A percentile compares a stretch with the other conserved stretches of the same genome.
phyloP scores from a whole-genome alignment of 2,329 filamentous ascomycete species.

The Clarireedia sp. region DNA sequence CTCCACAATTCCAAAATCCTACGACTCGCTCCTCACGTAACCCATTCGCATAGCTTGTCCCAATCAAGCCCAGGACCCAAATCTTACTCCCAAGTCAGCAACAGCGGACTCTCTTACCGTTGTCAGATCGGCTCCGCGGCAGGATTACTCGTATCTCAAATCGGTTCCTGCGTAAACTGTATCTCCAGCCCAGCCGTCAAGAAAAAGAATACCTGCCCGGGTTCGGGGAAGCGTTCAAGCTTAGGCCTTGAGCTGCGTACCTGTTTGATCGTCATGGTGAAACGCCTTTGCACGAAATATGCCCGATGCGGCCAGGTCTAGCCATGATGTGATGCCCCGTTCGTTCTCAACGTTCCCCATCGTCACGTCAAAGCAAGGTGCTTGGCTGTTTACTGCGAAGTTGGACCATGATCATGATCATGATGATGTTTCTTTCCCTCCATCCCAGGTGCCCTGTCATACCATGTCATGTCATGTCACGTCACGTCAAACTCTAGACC shows the following conservation, averaged over 20 bases:
- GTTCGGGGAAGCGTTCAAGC: not conserved
- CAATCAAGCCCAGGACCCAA: not conserved
- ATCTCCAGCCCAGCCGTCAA: not conserved
- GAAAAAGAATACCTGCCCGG: not conserved
- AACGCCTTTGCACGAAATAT: constrained; percentile 12
- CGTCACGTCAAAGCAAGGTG: not conserved
- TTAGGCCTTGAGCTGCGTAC: constrained; percentile 10
- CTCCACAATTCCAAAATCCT: not conserved
- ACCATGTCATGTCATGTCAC: too few relatives aligned
- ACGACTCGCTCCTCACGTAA: not conserved
- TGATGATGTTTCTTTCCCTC: too few relatives aligned
- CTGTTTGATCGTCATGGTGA: constrained; percentile 25
- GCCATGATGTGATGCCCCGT: not conserved
- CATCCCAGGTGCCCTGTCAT: too few relatives aligned
- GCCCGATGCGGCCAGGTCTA: not conserved
- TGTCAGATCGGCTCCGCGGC: not conserved
- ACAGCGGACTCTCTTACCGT: not conserved
- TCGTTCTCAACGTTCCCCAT: not conserved
- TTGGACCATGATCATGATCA: too few relatives aligned
- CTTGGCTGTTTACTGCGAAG: not conserved
- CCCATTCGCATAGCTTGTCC: not conserved
- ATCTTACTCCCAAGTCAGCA: not conserved
- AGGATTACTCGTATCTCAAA: not conserved
- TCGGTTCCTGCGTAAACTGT: not conserved
- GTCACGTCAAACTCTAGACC: too few relatives aligned